phyloP scores from a whole-genome alignment of 2,329 filamentous ascomycete species.

The Coniochaeta hoffmannii region DNA sequence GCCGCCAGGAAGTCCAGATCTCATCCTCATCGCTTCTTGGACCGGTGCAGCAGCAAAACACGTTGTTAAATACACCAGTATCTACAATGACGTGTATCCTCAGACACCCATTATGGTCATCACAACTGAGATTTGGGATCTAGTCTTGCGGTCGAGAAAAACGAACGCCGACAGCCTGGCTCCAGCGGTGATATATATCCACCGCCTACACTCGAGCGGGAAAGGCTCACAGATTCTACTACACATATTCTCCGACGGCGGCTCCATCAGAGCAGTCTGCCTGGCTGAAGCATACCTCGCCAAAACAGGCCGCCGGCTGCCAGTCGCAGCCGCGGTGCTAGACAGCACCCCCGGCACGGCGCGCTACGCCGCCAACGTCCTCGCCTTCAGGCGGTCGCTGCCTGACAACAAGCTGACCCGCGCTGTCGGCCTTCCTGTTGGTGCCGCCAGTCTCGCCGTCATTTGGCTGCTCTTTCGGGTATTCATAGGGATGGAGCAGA shows the following conservation, averaged over 20 bases:
- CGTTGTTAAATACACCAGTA: conserved; percentile 36
- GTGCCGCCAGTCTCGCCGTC: conserved; percentile 8
- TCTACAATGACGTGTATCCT: conserved; percentile 34
- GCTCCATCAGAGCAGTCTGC: conserved; percentile 27
- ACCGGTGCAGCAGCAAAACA: conserved; percentile 35
- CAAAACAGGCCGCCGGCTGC: conserved; percentile 19
- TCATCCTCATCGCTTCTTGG: conserved; percentile 38
- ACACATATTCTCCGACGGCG: conserved; percentile 44
- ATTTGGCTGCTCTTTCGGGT: conserved; percentile 7
- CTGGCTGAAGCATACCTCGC: conserved; percentile 28
- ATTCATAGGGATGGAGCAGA: conserved; percentile 10
- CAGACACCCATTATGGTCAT: conserved; percentile 33
- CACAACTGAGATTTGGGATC: conserved; percentile 12
- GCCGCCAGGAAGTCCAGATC: conserved; percentile 18
- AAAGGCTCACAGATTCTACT: conserved; percentile 21
- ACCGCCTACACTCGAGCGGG: too few relatives aligned
- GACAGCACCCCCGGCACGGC: conserved; percentile 36
- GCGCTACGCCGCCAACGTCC: conserved; percentile 12
- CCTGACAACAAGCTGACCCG: conserved; percentile 7
- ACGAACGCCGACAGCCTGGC: conserved; percentile 8
- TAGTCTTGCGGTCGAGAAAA: conserved; percentile 8
- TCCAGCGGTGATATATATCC: conserved; percentile 15
- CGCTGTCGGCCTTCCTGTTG: conserved; percentile 8
- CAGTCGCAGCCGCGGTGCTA: conserved; percentile 29
- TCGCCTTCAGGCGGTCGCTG: conserved; percentile 10